These are phyloP conservation scores for Epichloe bromicola DNA, from an alignment of 2,329 filamentous ascomycete genomes.

Conservation along the genomic window DNA sequence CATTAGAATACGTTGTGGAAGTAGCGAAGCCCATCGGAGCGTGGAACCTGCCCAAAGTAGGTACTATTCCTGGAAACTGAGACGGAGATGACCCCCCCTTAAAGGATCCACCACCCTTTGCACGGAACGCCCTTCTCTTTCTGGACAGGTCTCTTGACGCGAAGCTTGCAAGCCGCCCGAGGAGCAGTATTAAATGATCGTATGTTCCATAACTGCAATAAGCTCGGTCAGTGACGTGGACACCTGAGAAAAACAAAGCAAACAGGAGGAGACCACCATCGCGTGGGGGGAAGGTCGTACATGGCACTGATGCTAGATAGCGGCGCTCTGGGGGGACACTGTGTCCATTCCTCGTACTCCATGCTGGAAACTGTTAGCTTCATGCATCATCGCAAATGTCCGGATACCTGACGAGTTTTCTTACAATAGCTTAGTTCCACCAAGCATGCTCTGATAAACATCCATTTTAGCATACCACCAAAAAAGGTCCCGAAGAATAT, in stretches of 20 bases:
- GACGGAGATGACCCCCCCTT: conserved; percentile 22
- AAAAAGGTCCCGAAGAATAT: conserved; percentile 66
- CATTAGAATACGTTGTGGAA: conserved; percentile 30
- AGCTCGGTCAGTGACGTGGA: background rate
- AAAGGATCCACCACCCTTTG: conserved; percentile 14
- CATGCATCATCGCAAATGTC: background rate
- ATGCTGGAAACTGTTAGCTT: conserved; percentile 39
- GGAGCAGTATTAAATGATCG: conserved; percentile 72
- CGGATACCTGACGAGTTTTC: background rate
- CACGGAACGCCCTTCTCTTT: conserved; percentile 51
- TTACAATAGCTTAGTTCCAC: conserved; percentile 73
- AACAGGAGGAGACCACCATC: background rate
- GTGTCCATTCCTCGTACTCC: conserved; percentile 69
- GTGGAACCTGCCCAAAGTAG: conserved; percentile 34
- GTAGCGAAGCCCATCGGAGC: conserved; percentile 43
- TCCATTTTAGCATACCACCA: conserved; percentile 98
- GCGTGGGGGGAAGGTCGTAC: conserved; percentile 28
- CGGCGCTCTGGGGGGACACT: conserved; percentile 78
- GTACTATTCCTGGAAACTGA: conserved; percentile 45
- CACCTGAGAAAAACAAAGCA: conserved; percentile 9
- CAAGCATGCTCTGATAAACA: conserved; percentile 77
- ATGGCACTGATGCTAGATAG: conserved; percentile 63
- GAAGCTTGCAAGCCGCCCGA: conserved; percentile 71
- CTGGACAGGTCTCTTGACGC: conserved; percentile 62
- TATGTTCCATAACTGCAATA: conserved; percentile 65